Conservation (phyloP, 129 eudicot genomes). For the Flaveria brownii region DNA sequence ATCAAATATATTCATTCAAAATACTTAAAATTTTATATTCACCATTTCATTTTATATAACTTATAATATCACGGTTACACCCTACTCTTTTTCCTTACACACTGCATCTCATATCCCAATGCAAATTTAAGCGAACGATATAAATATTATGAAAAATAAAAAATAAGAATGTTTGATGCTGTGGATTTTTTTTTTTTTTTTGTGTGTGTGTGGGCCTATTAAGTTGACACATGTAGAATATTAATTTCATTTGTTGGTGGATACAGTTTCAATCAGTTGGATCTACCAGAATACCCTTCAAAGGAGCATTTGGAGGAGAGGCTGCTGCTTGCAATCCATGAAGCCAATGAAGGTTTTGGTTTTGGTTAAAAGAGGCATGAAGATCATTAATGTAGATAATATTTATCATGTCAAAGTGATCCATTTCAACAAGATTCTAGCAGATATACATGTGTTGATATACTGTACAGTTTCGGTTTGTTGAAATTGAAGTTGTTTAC, state of each 20-base stretch:
- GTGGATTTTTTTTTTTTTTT: too few species aligned
- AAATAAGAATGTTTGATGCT: not conserved
- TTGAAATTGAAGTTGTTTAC: slow-evolving; percentile 15
- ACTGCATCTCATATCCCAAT: not conserved
- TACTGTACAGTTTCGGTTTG: slow-evolving; percentile 47
- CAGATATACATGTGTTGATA: slow-evolving; percentile 45
- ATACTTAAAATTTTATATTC: too few species aligned
- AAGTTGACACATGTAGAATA: not conserved
- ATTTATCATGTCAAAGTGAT: slow-evolving; percentile 27
- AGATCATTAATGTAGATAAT: slow-evolving; percentile 49
- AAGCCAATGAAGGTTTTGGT: slow-evolving; percentile 97
- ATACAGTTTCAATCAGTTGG: slow-evolving; percentile 96
- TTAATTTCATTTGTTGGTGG: slow-evolving; percentile 1
- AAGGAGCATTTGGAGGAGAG: slow-evolving; percentile 88
- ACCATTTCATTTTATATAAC: not conserved
- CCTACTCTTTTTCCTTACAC: not conserved
- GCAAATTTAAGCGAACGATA: too few species aligned
- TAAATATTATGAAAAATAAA: too few species aligned
- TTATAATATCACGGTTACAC: too few species aligned
- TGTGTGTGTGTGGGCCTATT: not conserved
- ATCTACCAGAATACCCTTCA: slow-evolving; percentile 91
- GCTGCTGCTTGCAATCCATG: slow-evolving; percentile 90
- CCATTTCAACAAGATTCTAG: slow-evolving; percentile 28
- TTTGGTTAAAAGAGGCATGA: slow-evolving; percentile 55
- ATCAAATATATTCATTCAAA: too few species aligned